phyloP scores from a whole-genome alignment of 495 filamentous ascomycete genomes.

The Cercophora sp. region DNA sequence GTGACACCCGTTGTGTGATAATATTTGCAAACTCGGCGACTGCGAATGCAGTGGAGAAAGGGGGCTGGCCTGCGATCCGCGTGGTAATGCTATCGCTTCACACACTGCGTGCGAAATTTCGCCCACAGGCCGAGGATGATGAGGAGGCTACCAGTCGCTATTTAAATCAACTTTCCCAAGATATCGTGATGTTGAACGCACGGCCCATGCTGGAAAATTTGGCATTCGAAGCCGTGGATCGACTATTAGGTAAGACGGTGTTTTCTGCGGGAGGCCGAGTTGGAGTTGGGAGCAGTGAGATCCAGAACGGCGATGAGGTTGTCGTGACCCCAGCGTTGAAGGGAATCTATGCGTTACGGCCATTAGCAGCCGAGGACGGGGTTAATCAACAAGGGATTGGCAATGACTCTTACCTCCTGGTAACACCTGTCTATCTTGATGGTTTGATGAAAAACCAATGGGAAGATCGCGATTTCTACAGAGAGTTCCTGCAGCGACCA shows the following conservation, averaged over 20 bases:
- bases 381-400: too few relatives aligned
- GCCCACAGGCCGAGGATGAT: neutral
- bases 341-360: too few relatives aligned
- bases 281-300: neutral
- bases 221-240: neutral
- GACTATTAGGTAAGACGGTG: neutral
- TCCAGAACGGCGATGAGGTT: neutral
- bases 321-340: too few relatives aligned
- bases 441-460: too few relatives aligned
- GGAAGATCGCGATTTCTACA: too few relatives aligned
- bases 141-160: neutral
- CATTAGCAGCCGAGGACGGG: too few relatives aligned
- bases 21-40: neutral
- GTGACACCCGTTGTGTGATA: too few relatives aligned
- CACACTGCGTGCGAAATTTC: neutral
- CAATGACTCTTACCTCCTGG: too few relatives aligned
- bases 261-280: neutral
- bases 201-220: neutral
- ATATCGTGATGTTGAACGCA: neutral
- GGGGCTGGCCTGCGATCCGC: neutral
- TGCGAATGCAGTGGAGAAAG: constrained; percentile 9
- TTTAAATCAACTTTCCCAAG: neutral
- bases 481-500: too few relatives aligned
- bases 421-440: too few relatives aligned
- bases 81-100: neutral